Base-by-base conservation (phyloP, 164 flowering plant genomes). In the Santalum album region DNA sequence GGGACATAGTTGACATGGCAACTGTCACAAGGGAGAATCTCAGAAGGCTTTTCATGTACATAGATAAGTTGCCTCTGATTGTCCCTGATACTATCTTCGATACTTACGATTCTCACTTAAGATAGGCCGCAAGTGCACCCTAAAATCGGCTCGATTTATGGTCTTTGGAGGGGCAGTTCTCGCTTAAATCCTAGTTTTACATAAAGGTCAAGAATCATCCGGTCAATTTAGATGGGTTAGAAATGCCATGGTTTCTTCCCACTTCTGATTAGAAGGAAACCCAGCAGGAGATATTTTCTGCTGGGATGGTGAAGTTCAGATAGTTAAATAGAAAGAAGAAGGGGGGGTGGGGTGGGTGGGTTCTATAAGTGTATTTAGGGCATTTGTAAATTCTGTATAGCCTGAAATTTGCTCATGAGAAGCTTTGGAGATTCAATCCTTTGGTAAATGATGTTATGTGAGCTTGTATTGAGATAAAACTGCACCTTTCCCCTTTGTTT, bases 1-100 rank as follows among this genome's bases (percentile, higher is more conserved):
- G 64, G 67, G 95, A 87, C 49, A 58, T 76, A 29, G 71, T 84
- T 0, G 95, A 84, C 69, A 65, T 74, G 78, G 69, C 66, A 9
- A 73, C 82, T 1, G 57, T 87, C 48, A 74, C 77, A 10, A 70
- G 75, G 72, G 95, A 84, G 73, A 80, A 84, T 54, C 75, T 82
- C 26, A 70, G 63, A 61, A 78, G 95, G 71, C 75, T 86, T 7
- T 83, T 83, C 76, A 53, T 79, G 78, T 83, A 78, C 49, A 77
- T 84, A 71, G 87, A 87, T 47, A 87, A 87, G 74, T 63, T 87
- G 63, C 95, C 95, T 17, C 53, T 72, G 53, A 65, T 78, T 14
- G 63, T 79, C 43, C 95, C 83, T 15, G 83, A 84, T 48, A 21
- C 59, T 27, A 65, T 80, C 40, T 76, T 75, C 40, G 86, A 77